Evolutionary conservation across 192 early-diverging fungal species (phyloP), one percentile per base, ranked within the genome.

Genomic region (Pilaira anomala): DNA sequence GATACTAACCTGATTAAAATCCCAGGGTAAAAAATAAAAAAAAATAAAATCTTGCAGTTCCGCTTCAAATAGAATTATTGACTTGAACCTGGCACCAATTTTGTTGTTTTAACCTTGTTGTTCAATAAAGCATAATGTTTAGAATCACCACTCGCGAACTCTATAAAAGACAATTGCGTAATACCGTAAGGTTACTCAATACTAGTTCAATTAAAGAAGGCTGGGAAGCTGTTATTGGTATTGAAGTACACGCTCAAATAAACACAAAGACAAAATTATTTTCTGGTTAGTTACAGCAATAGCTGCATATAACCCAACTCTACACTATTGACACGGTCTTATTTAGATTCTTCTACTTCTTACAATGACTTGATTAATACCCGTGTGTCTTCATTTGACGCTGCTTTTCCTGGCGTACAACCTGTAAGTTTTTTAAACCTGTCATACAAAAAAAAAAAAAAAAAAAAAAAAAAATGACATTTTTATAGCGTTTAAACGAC

Each of bases 161-260:
- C 33, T 0, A 36, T 36, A 12, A 19, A 39, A 48, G 58, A 59
- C 11, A 59, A 39, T 18, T 28, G 36, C 21, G 33, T 19, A 58
- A 14, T 33, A 22, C 14, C 48, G 33, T 48, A 30, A 26, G 13
- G 22, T 16, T 40, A 42, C 40, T 46, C 21, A 45, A 40, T 29
- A 55, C 63, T 14, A 46, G 21, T 22, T 25, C 16, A 13, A 55
- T 41, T 52, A 61, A 69, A 19, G 58, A 66, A 16, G 61, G 65
- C 0, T 90, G 87, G 83, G 77, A 86, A 55, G 75, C 87, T 8
- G 79, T 91, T 45, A 91, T 98, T 59, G 95, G 95, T 1, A 79
- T 98, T 2, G 95, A 98, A 76, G 79, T 98, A 18, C 95, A 98
- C 60, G 88, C 87, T 13, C 93, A 95, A 76, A 75, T 98, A 16